A percentile compares a stretch with the other conserved stretches of the same genome.
Evolutionary conservation across 345 rosid genomes (phyloP).

Genomic region (Erodium maritimum): DNA sequence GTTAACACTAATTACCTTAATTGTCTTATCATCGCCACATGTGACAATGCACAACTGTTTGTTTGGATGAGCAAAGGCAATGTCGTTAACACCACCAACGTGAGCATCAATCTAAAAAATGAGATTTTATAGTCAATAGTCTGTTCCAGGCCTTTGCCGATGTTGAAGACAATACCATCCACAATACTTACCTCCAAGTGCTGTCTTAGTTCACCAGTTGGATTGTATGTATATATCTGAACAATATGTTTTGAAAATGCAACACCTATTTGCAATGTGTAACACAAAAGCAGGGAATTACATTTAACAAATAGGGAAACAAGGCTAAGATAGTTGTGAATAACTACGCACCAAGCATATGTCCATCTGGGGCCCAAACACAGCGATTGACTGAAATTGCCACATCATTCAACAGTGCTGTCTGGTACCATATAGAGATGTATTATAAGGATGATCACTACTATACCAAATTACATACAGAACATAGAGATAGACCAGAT

Average conservation of each 20-base stretch:
- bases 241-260: slow-evolving; percentile 77
- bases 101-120: slow-evolving; percentile 57
- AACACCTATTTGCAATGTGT: slow-evolving; percentile 32
- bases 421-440: slow-evolving; percentile 13
- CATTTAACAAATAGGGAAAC: neutral
- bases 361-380: slow-evolving; percentile 60
- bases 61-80: slow-evolving; percentile 48
- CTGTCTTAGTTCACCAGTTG: slow-evolving; percentile 31
- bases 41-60: slow-evolving; percentile 44
- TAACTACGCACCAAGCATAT: slow-evolving; percentile 34
- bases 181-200: slow-evolving; percentile 37
- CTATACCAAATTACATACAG: neutral
- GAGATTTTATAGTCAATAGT: slow-evolving; percentile 2
- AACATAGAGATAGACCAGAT: neutral
- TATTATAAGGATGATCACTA: neutral
- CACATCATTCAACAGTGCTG: slow-evolving; percentile 44
- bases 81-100: slow-evolving; percentile 47
- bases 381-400: slow-evolving; percentile 49
- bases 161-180: neutral
- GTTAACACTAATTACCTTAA: slow-evolving; percentile 21
- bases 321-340: neutral
- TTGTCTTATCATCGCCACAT: slow-evolving; percentile 56
- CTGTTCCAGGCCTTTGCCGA: slow-evolving; percentile 1
- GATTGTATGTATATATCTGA: slow-evolving; percentile 55
- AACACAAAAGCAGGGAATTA: neutral